Percentiles rank a stretch among this genome's conserved stretches.
These are phyloP conservation scores for Carex cristatella DNA, from an alignment of 176 grass and related monocot genomes.

Conservation along the genomic window DNA sequence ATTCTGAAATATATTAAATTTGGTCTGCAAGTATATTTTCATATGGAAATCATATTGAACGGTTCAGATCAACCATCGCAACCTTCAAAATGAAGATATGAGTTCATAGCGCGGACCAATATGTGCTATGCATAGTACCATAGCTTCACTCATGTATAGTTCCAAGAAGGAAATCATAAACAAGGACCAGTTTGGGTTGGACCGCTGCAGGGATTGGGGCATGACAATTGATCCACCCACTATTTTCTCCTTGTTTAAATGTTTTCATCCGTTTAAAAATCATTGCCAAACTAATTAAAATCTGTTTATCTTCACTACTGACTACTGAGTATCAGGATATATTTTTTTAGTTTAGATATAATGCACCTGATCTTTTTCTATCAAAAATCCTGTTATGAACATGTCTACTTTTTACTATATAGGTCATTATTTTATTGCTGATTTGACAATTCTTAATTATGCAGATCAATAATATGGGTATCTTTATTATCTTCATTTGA, in stretches of 20 bases:
- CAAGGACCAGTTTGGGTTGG: background rate
- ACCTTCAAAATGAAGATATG: too few species aligned
- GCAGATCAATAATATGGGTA: background rate
- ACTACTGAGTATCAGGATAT: background rate
- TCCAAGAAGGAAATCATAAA: background rate
- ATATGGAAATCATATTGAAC: too few species aligned
- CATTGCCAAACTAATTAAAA: background rate
- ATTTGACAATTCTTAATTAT: background rate
- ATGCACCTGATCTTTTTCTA: background rate
- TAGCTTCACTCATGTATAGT: background rate
- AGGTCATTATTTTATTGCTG: background rate
- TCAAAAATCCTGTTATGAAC: background rate
- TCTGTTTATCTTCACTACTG: background rate
- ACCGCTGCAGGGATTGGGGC: background rate
- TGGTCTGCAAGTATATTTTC: too few species aligned
- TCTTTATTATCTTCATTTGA: background rate
- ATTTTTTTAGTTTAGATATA: background rate
- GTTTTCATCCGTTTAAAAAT: background rate
- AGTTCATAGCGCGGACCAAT: too few species aligned
- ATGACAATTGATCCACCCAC: background rate
- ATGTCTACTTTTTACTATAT: background rate
- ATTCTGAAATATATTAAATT: too few species aligned
- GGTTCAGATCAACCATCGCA: too few species aligned
- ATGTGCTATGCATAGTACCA: too few species aligned
- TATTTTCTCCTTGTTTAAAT: background rate